These are phyloP conservation scores for Russula sp. DNA, from an alignment of 768 basidiomycete genomes.

Conservation along the genomic window DNA sequence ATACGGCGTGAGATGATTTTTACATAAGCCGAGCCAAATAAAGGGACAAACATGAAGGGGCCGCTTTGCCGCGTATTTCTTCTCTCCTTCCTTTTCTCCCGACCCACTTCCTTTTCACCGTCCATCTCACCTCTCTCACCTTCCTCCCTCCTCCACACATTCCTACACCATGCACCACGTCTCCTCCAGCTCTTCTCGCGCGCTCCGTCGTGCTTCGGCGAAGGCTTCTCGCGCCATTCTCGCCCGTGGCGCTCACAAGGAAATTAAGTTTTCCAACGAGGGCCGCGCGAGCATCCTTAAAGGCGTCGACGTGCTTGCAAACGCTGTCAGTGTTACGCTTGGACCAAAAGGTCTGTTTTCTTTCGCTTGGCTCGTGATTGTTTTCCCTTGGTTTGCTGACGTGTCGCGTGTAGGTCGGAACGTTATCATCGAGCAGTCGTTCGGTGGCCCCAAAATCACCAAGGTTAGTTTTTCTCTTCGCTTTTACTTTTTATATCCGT, in stretches of 20 bases:
- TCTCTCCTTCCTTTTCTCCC: neutral
- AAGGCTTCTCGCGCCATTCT: constrained; percentile 53
- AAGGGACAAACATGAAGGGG: constrained; percentile 6
- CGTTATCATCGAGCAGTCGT: constrained; percentile 96
- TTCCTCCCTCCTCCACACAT: constrained; percentile 19
- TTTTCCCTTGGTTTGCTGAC: constrained; percentile 27
- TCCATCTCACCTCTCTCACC: neutral
- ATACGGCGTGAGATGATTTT: neutral
- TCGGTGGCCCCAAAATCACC: constrained; percentile 90
- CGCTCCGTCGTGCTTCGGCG: constrained; percentile 64
- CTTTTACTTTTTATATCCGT: neutral
- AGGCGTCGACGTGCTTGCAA: constrained; percentile 95
- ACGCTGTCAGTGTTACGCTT: constrained; percentile 93
- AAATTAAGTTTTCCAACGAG: constrained; percentile 95
- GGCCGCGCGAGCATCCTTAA: constrained; percentile 90
- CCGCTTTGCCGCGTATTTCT: constrained; percentile 3
- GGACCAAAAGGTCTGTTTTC: constrained; percentile 80
- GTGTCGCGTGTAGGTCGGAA: constrained; percentile 64
- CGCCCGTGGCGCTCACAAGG: constrained; percentile 85
- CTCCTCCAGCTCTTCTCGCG: constrained; percentile 59
- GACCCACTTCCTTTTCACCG: neutral
- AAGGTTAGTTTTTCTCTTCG: constrained; percentile 52
- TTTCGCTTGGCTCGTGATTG: neutral
- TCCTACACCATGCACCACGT: constrained; percentile 63
- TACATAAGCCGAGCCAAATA: constrained; percentile 12